Evolutionary conservation across 2,329 filamentous ascomycete species (phyloP).

Genomic region (Trichoderma semiorbis): DNA sequence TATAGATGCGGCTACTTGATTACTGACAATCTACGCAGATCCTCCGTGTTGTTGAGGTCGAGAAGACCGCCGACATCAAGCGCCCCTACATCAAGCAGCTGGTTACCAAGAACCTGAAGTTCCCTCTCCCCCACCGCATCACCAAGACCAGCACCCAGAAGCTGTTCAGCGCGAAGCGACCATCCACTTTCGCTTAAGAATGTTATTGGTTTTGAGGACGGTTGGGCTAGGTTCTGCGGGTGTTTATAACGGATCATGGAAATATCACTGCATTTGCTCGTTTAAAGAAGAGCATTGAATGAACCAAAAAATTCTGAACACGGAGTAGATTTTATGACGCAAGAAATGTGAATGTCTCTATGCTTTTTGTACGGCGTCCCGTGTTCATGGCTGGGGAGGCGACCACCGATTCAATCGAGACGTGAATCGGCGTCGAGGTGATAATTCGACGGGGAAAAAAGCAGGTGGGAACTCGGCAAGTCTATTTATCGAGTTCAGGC

Average conservation of each 20-base stretch:
- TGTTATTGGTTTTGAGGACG: conserved; percentile 49
- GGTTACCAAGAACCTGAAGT: conserved; percentile 88
- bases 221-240: conserved; percentile 54
- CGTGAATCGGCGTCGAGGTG: neutral
- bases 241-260: conserved; percentile 61
- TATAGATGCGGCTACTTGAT: conserved; percentile 2
- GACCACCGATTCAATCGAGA: neutral
- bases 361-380: neutral
- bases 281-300: conserved; percentile 45
- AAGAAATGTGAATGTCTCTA: conserved; percentile 17
- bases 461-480: neutral
- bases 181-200: conserved; percentile 94
- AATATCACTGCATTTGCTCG: conserved; percentile 58
- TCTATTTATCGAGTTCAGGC: neutral
- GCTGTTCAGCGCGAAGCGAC: conserved; percentile 88
- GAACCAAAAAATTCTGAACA: conserved; percentile 34
- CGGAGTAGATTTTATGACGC: conserved; percentile 15
- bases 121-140: conserved; percentile 97
- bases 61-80: conserved; percentile 92
- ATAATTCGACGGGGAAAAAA: neutral
- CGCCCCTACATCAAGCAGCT: conserved; percentile 99
- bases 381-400: neutral
- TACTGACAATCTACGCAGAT: conserved; percentile 55
- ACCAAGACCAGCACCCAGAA: conserved; percentile 80
- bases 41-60: conserved; percentile 95